A percentile compares a stretch with the other conserved stretches of the same genome.
These are phyloP conservation scores for Ganoderma lucidum DNA, from an alignment of 1,284 basidiomycete genomes.

Conservation along the genomic window DNA sequence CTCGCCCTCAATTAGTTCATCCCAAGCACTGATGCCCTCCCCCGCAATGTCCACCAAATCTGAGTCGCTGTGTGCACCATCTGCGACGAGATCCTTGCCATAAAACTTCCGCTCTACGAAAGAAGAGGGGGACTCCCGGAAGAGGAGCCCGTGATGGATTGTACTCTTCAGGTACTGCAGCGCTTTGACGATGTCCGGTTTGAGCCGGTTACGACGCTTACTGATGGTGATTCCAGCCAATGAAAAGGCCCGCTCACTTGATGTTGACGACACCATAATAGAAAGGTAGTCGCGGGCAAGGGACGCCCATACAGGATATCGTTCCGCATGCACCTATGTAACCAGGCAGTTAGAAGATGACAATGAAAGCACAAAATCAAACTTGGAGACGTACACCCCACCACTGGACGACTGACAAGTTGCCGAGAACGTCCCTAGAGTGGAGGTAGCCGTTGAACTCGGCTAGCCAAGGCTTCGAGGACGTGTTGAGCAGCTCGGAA, in stretches of 20 bases:
- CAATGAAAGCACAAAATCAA: too few relatives aligned
- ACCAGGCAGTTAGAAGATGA: too few relatives aligned
- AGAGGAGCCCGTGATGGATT: constrained; percentile 38
- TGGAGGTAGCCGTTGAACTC: constrained; percentile 14
- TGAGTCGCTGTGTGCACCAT: too few relatives aligned
- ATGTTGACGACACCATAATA: constrained; percentile 15
- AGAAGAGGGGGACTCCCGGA: constrained; percentile 21
- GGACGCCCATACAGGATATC: constrained; percentile 11
- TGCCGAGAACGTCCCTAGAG: constrained; percentile 1
- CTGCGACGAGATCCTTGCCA: not conserved
- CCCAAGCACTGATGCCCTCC: too few relatives aligned
- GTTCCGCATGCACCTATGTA: not conserved
- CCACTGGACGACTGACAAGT: constrained; percentile 17
- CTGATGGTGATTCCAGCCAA: constrained; percentile 34
- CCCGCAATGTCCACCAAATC: too few relatives aligned
- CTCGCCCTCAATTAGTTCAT: too few relatives aligned
- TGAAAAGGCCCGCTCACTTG: constrained; percentile 33
- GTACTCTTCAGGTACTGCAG: constrained; percentile 46
- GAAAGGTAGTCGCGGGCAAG: constrained; percentile 17
- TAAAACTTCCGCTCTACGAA: not conserved
- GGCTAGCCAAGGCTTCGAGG: not conserved
- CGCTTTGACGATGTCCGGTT: constrained; percentile 45
- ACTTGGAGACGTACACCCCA: constrained; percentile 6
- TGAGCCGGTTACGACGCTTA: constrained; percentile 32
- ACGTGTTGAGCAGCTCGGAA: not conserved